Percentiles rank a stretch among this genome's conserved stretches.
These are phyloP conservation scores for Aphanomyces euteiches DNA, from an alignment of 352 stramenopile species.

Conservation along the genomic window DNA sequence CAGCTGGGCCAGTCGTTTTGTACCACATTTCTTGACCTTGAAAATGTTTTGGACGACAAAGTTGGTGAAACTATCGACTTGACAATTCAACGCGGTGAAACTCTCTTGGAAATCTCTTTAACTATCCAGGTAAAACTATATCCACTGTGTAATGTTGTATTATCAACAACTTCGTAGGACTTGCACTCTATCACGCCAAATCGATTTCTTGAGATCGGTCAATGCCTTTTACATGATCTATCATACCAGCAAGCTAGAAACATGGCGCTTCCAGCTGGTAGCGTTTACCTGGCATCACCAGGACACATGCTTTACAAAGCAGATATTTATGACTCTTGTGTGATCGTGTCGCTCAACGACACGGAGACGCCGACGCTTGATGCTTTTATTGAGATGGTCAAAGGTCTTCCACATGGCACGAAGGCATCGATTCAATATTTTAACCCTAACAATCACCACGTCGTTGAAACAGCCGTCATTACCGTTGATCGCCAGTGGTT, in stretches of 20 bases:
- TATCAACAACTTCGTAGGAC: conserved; percentile 35
- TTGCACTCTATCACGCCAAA: conserved; percentile 80
- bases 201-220: conserved; percentile 76
- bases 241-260: conserved; percentile 88
- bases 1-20: conserved; percentile 62
- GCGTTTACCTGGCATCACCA: conserved; percentile 79
- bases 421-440: conserved; percentile 81
- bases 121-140: background rate
- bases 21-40: conserved; percentile 81
- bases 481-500: conserved; percentile 89
- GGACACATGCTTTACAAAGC: conserved; percentile 90
- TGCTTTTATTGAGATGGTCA: conserved; percentile 71
- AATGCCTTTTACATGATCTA: conserved; percentile 80
- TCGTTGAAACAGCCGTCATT: conserved; percentile 79
- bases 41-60: conserved; percentile 67
- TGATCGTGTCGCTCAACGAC: conserved; percentile 80
- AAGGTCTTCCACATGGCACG: conserved; percentile 65
- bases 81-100: conserved; percentile 66
- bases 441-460: conserved; percentile 81
- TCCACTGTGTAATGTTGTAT: too few relatives aligned
- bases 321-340: conserved; percentile 73
- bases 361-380: conserved; percentile 79
- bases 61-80: conserved; percentile 60
- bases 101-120: conserved; percentile 38
- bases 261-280: conserved; percentile 61